Conservation (phyloP, 371 early-diverging fungal genomes). For the Mucor plumbeus region DNA sequence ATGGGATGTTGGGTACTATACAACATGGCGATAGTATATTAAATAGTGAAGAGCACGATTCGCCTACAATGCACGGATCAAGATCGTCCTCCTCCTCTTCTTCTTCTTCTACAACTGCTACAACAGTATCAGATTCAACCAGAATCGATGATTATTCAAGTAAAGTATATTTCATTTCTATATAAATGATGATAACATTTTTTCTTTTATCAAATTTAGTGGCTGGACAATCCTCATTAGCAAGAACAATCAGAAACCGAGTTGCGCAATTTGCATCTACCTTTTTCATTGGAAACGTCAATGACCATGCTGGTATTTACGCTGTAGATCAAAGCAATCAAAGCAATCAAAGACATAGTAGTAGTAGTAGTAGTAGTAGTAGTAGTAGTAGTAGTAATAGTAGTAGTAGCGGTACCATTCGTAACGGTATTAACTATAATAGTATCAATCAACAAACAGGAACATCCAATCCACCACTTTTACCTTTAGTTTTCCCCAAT, state of each 20-base stretch:
- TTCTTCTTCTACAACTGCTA: not conserved
- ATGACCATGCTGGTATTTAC: not conserved
- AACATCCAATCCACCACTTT: not conserved
- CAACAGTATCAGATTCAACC: not conserved
- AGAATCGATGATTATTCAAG: not conserved
- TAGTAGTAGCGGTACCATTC: not conserved
- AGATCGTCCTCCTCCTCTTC: not conserved
- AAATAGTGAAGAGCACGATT: not conserved
- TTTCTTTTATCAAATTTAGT: not conserved
- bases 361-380: not conserved
- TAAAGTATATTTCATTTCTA: not conserved
- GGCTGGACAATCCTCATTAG: slow-evolving; percentile 4
- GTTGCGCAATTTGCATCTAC: slow-evolving; percentile 20
- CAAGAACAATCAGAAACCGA: slow-evolving; percentile 14
- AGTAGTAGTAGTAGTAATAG: not conserved
- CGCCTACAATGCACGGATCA: not conserved
- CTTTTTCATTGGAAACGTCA: slow-evolving; percentile 1
- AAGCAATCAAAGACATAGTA: not conserved
- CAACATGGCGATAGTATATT: not conserved
- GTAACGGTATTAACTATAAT: not conserved
- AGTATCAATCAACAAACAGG: not conserved
- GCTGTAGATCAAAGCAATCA: not conserved
- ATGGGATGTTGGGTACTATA: not conserved
- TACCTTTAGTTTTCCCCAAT: slow-evolving; percentile 3
- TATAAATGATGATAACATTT: not conserved